Evolutionary conservation across 306 rosid species (phyloP), one percentile per base, ranked within the genome.

Genomic region (Lathyrus aphaca): DNA sequence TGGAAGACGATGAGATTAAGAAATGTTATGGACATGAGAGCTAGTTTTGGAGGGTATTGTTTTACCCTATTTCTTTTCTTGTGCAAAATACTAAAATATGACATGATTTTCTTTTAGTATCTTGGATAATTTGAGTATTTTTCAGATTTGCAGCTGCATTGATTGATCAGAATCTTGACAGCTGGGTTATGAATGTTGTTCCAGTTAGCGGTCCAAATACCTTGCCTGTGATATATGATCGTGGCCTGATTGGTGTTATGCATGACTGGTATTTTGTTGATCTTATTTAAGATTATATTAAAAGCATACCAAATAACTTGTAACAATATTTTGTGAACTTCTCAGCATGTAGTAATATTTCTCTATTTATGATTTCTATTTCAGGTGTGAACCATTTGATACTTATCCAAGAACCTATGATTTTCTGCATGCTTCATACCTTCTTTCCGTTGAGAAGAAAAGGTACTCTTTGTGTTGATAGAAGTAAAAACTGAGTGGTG

Each of bases 361-460:
- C 61, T 68, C 44, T 45, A 5, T 50, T 59, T 53, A 21, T 70
- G 35, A 55, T 78, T 48, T 65, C 17, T 78, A n/a, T 40, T 37
- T 73, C 75, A 93, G 97, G 98, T 94, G 98, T 50, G 98, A 94
- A 66, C 90, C 98, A 63, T 94, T 94, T 74, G 98, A 94, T 81
- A 86, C 98, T 49, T 49, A 49, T 17, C 55, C 55, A 16, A 49
- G 55, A 49, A 49, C 55, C 25, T 49, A 49, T 17, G 55, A 49
- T 49, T 21, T 49, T 49, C 55, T 49, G 55, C 25, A 49, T 49
- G 55, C 55, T 16, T 16, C 55, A 49, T 16, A 16, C 25, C 55
- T 49, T 19, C 55, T 49, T 49, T 49, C 55, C 3, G 55, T 49
- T 21, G 97, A 90, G 83, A 85, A 60, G 78, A 94, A 88, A 82